phyloP scores from a whole-genome alignment of 495 filamentous ascomycete species.

The Trypethelium eluteriae region DNA sequence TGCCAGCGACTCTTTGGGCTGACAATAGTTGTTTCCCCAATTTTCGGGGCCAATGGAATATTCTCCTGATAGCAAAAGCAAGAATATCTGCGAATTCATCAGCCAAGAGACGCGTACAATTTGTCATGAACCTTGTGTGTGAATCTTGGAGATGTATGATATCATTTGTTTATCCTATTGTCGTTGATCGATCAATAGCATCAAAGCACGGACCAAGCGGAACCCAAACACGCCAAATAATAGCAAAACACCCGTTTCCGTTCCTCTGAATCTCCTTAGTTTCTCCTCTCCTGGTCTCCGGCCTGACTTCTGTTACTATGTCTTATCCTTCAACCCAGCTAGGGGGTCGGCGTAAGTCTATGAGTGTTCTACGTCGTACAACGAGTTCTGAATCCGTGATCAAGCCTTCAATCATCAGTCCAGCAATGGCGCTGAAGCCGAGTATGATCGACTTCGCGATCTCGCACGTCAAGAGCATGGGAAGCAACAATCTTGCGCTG shows the following conservation, averaged over 20 bases:
- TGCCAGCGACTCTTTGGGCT: too few species aligned
- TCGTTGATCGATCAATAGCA: neutral
- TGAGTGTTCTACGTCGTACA: neutral
- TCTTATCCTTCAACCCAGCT: constrained; percentile 17
- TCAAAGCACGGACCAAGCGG: constrained; percentile 2
- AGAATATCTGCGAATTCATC: too few species aligned
- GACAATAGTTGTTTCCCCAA: too few species aligned
- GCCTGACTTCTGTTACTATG: neutral
- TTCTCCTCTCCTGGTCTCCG: neutral
- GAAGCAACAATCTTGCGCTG: constrained; percentile 68
- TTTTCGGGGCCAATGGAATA: too few species aligned
- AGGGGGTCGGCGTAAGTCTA: constrained; percentile 3
- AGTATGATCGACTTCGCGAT: constrained; percentile 86
- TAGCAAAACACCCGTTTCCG: too few species aligned
- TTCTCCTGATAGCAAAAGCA: too few species aligned
- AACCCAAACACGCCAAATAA: neutral
- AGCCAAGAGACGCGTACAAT: too few species aligned
- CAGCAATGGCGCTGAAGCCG: constrained; percentile 60
- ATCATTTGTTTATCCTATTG: neutral
- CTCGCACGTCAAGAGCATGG: constrained; percentile 70
- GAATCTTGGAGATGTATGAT: too few species aligned
- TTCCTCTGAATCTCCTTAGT: neutral
- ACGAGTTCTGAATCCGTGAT: constrained; percentile 8
- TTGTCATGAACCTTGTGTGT: too few species aligned
- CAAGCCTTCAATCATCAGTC: constrained; percentile 76